Evolutionary conservation across 2,329 filamentous ascomycete genomes (phyloP), one percentile per base, ranked within the genome.

Genomic region (Huntiella savannae): DNA sequence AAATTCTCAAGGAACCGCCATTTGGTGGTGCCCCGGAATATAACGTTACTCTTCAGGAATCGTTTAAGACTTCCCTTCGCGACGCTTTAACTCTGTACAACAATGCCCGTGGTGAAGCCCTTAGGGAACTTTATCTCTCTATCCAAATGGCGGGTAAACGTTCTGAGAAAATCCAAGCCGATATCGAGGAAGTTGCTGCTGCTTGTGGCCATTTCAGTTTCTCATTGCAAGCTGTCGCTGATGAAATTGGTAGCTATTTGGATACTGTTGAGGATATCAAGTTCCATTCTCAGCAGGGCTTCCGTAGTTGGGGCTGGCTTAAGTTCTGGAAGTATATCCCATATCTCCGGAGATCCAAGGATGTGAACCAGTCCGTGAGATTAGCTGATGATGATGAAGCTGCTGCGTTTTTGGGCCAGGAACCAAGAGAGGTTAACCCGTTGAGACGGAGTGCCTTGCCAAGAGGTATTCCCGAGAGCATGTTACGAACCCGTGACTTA

Each of bases 151-250:
- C 74, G 8, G 75, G 75, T 49, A 67, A 76, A 3, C 71, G 76
- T 37, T 78, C 80, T 0, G 70, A 84, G 45, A 80, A 81, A 51
- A 71, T 88, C 6, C 80, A 92, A 57, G 91, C 88, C 2, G 91
- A 96, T 59, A 86, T 94, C 48, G 91, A 98, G 59, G 91, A 98
- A 60, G 87, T 96, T 8, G 87, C 88, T 36, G 88, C 91, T n/a
- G 92, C 87, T 48, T 98, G 91, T 56, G 88, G 91, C 0, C 87
- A 96, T 61, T 98, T 96, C 58, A 88, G 83, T 57, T 95, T 91
- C 58, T 92, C 82, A 38, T 67, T 98, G 19, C 75, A 91, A 52
- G 82, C 91, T 53, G 88, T 96, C 56, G 87, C 85, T 0, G 83
- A 93, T 57, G 86, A 95, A 57, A 82, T 93, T 64, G 76, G 83